A percentile compares a stretch with the other conserved stretches of the same genome.
These are phyloP conservation scores for Hysterium pulicare DNA, from an alignment of 2,329 filamentous ascomycete genomes.

Conservation along the genomic window DNA sequence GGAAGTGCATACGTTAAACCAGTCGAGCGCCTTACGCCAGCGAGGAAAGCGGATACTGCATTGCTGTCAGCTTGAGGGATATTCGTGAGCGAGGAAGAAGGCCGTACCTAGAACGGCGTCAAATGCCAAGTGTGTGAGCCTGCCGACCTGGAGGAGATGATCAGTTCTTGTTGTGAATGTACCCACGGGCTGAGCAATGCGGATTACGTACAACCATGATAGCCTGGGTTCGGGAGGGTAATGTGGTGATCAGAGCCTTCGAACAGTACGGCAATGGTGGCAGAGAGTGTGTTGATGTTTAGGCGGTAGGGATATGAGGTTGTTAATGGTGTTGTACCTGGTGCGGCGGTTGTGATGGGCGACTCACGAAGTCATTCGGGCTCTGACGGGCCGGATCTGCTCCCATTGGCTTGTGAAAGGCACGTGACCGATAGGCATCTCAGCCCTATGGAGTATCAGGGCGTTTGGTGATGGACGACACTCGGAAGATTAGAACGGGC, in stretches of 20 bases:
- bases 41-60: constrained; percentile 88
- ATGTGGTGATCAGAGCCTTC: constrained; percentile 1
- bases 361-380: no score
- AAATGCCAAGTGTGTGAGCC: constrained; percentile 90
- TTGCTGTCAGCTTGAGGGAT: constrained; percentile 14
- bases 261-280: background rate
- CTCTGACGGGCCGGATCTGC: no score
- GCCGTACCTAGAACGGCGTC: constrained; percentile 85
- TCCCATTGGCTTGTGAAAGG: no score
- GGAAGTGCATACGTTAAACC: constrained; percentile 78
- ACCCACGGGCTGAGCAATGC: constrained; percentile 8
- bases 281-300: background rate
- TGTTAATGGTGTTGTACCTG: constrained; percentile 5
- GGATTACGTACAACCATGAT: constrained; percentile 38
- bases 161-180: constrained; percentile 38
- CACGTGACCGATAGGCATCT: no score
- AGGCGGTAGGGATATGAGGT: constrained; percentile 1
- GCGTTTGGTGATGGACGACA: no score
- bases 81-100: constrained; percentile 5
- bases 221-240: constrained; percentile 9
- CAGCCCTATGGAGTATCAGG: no score
- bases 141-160: constrained; percentile 75
- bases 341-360: no score
- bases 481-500: no score
- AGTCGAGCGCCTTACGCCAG: constrained; percentile 94